Conservation (phyloP, 768 basidiomycete genomes). For the Rubroboletus satanas region DNA sequence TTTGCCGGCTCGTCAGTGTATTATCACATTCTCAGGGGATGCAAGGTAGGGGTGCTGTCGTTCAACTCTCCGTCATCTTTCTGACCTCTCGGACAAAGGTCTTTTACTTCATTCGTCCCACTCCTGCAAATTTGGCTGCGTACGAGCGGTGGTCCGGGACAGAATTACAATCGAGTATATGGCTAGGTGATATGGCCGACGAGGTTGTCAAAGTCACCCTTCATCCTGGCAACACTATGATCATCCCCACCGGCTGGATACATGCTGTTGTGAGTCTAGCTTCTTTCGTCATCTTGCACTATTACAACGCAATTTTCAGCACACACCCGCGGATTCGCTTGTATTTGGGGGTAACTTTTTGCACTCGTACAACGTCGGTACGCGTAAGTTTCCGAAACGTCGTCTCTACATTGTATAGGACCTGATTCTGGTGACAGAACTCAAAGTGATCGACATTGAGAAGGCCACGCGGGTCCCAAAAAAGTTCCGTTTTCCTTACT, state of each 20-base stretch:
- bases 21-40: slow-evolving; percentile 85
- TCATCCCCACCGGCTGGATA: slow-evolving; percentile 96
- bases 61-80: neutral
- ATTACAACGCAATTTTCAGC: slow-evolving; percentile 40
- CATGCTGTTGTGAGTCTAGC: slow-evolving; percentile 79
- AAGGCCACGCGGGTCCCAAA: slow-evolving; percentile 89
- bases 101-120: slow-evolving; percentile 95
- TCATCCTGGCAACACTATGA: slow-evolving; percentile 79
- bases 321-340: slow-evolving; percentile 87
- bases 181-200: slow-evolving; percentile 92
- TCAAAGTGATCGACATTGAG: slow-evolving; percentile 88
- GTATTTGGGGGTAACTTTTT: slow-evolving; percentile 98
- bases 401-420: neutral
- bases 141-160: slow-evolving; percentile 95
- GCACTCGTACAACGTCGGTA: slow-evolving; percentile 85
- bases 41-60: slow-evolving; percentile 54
- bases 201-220: slow-evolving; percentile 85
- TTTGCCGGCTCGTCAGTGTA: slow-evolving; percentile 98
- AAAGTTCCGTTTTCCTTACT: slow-evolving; percentile 84
- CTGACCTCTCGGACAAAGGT: slow-evolving; percentile 43
- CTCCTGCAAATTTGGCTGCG: slow-evolving; percentile 75
- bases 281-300: neutral
- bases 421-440: slow-evolving; percentile 48
- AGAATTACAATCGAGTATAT: slow-evolving; percentile 80
- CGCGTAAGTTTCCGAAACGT: slow-evolving; percentile 52